Conservation (phyloP, 345 rosid species). For the Carallia brachiata region DNA sequence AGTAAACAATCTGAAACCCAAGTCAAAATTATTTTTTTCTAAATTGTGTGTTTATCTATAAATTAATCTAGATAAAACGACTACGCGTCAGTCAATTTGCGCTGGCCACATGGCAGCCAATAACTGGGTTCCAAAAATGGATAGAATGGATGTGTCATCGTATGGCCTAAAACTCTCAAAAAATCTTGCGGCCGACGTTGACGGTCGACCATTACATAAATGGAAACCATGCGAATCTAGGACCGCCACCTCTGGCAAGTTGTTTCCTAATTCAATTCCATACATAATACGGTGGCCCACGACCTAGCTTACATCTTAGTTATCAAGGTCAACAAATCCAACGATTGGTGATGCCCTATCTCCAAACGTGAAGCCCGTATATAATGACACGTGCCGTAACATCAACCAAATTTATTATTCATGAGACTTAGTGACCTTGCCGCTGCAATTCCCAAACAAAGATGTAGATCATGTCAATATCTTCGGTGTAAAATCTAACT, state of each 20-base stretch:
- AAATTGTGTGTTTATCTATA: not conserved
- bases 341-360: constrained; percentile 19
- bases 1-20: too few relatives aligned
- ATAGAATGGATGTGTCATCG: constrained; percentile 4
- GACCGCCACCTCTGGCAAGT: not conserved
- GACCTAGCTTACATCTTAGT: not conserved
- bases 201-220: constrained; percentile 21
- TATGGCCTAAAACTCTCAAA: not conserved
- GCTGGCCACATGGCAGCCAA: not conserved
- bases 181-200: constrained; percentile 7
- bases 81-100: too few relatives aligned
- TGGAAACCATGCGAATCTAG: not conserved
- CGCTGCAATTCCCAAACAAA: too few relatives aligned
- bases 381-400: not conserved
- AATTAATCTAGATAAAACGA: not conserved
- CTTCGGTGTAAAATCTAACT: too few relatives aligned
- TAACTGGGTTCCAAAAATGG: not conserved
- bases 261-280: not conserved
- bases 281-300: not conserved
- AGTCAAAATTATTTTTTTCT: too few relatives aligned
- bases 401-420: not conserved
- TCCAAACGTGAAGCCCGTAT: not conserved
- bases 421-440: not conserved
- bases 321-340: constrained; percentile 12
- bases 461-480: too few relatives aligned